Evolutionary conservation across 345 rosid genomes (phyloP), one percentile per base, ranked within the genome.

Genomic region (Camelina sativa): DNA sequence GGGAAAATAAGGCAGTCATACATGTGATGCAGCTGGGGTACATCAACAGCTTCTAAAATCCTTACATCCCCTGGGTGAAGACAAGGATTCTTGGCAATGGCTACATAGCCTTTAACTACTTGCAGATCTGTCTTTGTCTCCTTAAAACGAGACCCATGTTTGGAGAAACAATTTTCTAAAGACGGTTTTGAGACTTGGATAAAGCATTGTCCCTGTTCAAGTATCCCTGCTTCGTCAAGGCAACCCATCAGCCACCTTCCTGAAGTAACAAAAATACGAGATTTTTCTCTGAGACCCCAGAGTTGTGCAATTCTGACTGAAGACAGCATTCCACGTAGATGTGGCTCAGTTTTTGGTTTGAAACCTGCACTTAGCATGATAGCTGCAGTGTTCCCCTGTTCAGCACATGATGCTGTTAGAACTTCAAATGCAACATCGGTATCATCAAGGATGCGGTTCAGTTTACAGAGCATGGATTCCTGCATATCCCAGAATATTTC

Each of bases 191-290:
- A 88, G 54, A 92, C 90, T 86, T 90, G 97, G 65, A 95, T 85
- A 61, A 92, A 95, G 85, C 97, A 92, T 25, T 94, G 93, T 44
- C 96, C 97, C 20, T 86, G 84, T 74, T 92, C 93, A 66, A 92
- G 88, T 77, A 91, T 83, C 67, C 78, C 99, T 55, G 86, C 73
- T 83, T 92, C 97, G 58, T 94, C 99, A 34, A 94, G 80, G 80
- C 96, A 89, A 52, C 97, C 97, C 97, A 94, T 90, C 62, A 92
- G 82, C 97, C 93, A 94, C 86, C 99, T 85, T 28, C 97, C 96
- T 1, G 86, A 76, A 8, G 84, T 65, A 65, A 94, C 89, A 82
- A 92, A 94, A 60, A 94, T 94, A 43, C 99, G 82, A 25, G 97
- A 75, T 69, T 94, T 87, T 71, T 90, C 99, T 61, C 97, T 82